Percentiles rank a stretch among this genome's conserved stretches.
These are phyloP conservation scores for Nymphaea thermarum DNA, from an alignment of 164 flowering plant genomes.

Conservation along the genomic window DNA sequence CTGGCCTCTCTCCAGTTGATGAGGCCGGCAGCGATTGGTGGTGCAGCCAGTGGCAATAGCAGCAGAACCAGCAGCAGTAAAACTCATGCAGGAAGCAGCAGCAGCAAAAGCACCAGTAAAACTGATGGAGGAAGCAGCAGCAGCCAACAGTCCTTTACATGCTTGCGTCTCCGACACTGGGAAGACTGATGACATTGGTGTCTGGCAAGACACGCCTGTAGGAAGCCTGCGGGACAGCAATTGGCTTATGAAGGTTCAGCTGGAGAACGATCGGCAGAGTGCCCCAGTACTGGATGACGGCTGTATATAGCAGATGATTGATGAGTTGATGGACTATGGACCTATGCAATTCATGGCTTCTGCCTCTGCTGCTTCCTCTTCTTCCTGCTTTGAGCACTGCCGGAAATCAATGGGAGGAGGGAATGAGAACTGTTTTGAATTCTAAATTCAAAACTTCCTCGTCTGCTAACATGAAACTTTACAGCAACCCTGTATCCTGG, in stretches of 20 bases:
- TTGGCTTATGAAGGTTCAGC: conserved; percentile 26
- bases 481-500: neutral
- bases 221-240: conserved; percentile 14
- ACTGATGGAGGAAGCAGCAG: neutral
- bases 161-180: neutral
- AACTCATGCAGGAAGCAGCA: neutral
- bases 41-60: neutral
- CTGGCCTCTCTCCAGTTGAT: conserved; percentile 1
- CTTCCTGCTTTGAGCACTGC: neutral
- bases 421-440: neutral
- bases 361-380: neutral
- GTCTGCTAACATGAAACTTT: neutral
- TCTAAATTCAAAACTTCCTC: neutral
- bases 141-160: neutral
- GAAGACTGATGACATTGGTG: neutral
- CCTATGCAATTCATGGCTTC: conserved; percentile 4
- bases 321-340: conserved; percentile 11
- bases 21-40: neutral
- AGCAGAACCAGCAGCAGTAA: neutral
- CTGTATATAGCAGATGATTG: conserved; percentile 11
- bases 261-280: conserved; percentile 10
- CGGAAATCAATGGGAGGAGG: neutral
- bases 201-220: conserved; percentile 4
- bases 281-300: conserved; percentile 3
- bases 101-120: neutral